A percentile compares a stretch with the other conserved stretches of the same genome.
Conservation (phyloP, 257 asterid genomes). For the Ligustrum vulgare region DNA sequence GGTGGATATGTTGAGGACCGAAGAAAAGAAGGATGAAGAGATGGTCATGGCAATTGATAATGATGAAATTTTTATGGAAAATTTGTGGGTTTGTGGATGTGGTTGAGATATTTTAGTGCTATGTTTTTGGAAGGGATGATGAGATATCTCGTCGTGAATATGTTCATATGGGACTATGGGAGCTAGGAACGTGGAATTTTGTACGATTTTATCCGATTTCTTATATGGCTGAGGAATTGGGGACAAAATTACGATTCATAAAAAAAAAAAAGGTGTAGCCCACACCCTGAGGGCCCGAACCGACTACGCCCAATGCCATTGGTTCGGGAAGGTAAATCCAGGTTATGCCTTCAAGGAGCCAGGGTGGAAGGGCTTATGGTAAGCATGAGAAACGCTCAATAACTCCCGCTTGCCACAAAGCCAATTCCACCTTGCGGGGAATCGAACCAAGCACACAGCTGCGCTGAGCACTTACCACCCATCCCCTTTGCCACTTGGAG, state of each 20-base stretch:
- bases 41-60: slow-evolving; percentile 29
- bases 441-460: too few relatives aligned
- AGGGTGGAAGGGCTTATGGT: too few relatives aligned
- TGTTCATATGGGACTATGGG: slow-evolving; percentile 12
- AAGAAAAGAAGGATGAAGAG: slow-evolving; percentile 39
- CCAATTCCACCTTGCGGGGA: too few relatives aligned
- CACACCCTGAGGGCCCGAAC: too few relatives aligned
- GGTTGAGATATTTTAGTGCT: slow-evolving; percentile 1
- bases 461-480: too few relatives aligned
- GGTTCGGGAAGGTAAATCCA: too few relatives aligned
- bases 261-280: too few relatives aligned
- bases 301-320: too few relatives aligned
- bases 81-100: slow-evolving; percentile 1
- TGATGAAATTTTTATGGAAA: background rate
- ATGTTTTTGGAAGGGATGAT: background rate
- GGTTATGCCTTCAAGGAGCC: too few relatives aligned
- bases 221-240: background rate
- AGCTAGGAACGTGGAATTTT: background rate
- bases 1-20: slow-evolving; percentile 47
- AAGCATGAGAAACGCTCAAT: too few relatives aligned
- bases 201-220: slow-evolving; percentile 29
- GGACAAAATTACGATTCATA: background rate
- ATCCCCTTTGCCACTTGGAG: too few relatives aligned
- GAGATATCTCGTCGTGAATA: slow-evolving; percentile 20
- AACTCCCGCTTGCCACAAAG: too few relatives aligned